These are phyloP conservation scores for Artomyces pyxidatus DNA, from an alignment of 768 basidiomycete species.

Conservation along the genomic window DNA sequence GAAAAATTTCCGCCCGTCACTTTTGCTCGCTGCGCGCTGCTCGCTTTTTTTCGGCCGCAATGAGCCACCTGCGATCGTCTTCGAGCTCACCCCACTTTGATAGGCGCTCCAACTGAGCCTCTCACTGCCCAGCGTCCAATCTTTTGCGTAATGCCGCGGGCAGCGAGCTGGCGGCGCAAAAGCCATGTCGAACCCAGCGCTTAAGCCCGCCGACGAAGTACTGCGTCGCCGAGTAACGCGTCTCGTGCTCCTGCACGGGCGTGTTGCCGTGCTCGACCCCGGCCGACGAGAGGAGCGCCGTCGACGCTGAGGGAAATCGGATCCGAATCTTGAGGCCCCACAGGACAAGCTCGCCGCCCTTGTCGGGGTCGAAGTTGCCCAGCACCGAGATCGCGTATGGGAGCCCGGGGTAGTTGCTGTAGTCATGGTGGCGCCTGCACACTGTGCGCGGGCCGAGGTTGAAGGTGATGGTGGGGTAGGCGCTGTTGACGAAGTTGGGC, in stretches of 20 bases:
- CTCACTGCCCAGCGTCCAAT: no score
- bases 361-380: conserved; percentile 9
- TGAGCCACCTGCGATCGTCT: no score
- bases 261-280: conserved; percentile 15
- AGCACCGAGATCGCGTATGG: conserved; percentile 12
- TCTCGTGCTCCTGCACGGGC: conserved; percentile 4
- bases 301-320: conserved; percentile 15
- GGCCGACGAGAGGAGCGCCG: conserved; percentile 14
- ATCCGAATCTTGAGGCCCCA: conserved; percentile 13
- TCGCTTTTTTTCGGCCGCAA: no score
- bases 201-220: conserved; percentile 5
- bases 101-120: no score
- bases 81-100: no score
- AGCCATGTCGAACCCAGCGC: not conserved
- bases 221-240: conserved; percentile 6
- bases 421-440: conserved; percentile 9
- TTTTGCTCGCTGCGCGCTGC: no score
- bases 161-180: no score
- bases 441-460: conserved; percentile 12
- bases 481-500: conserved; percentile 8
- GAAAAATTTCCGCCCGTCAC: no score
- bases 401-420: conserved; percentile 2
- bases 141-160: no score
- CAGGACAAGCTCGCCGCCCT: conserved; percentile 15
- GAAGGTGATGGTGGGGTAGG: conserved; percentile 11